Base-by-base conservation (phyloP, 2,329 filamentous ascomycete species). In the Neonectria punicea region DNA sequence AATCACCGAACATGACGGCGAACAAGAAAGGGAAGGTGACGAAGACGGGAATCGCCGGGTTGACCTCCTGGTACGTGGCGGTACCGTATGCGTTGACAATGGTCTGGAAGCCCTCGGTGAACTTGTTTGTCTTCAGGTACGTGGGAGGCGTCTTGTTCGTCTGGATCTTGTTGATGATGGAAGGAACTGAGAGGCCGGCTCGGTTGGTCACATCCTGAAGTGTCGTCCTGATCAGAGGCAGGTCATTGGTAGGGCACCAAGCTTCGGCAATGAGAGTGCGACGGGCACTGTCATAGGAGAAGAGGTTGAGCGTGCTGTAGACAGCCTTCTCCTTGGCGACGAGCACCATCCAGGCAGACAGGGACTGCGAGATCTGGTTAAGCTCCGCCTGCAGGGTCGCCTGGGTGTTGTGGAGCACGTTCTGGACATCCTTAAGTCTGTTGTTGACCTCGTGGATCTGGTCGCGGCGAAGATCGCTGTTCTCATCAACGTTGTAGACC, bases 11-110 rank as follows among this genome's bases (percentile, higher is more conserved):
- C 96, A 99, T 99, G 88, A 99, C 96, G 54, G 96, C 96, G 78
- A 99, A 99, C 67, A 99, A 86, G 85, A 99, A 99, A n/a, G 97
- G 96, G 81, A 99, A 99, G 6, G 96, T 99, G 69, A 99, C 91
- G 71, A 98, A 94, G 56, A 97, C 96, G 41, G 95, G 95, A 22
- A 99, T 87, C 67, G 94, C 95, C 62, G 96, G 96, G 82, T 99
- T 99, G 79, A 98, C 92, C 82, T 99, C 96, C 72, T 92, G 92
- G 81, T 99, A 99, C 71, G 97, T 98, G 66, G 96, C 93, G 46
- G 96, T 98, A 76, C 96, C 97, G 77, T 99, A 99, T 30, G 97
- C 96, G 75, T 99, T 95, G 79, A 99, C 97, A 79, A 99, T 99
- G 63, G 95, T 98, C 81, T 99, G 96, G 85, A 99, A 99, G 25